Base-by-base conservation (phyloP, 2,329 filamentous ascomycete genomes). In the Aureobasidium melanogenum region DNA sequence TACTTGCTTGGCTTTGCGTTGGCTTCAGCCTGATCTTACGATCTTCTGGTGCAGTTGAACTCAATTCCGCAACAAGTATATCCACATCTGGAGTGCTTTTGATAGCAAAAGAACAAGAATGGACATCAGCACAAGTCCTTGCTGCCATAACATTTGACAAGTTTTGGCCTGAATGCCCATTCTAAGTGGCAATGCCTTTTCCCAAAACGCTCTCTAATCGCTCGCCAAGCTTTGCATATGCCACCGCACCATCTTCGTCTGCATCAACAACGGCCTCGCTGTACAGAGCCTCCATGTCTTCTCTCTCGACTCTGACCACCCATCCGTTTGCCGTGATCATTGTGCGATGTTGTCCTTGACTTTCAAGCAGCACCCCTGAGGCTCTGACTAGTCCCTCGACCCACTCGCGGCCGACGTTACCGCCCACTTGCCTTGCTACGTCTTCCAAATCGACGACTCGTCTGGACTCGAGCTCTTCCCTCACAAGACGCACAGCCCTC, bases 261-360 rank as follows among this genome's bases (percentile, higher is more conserved):
- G 55, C 55, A 28, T 24, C 30, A 10, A 19, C 10, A 6, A 17
- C 32, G 41, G 70, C 72, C 46, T 72, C 68, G 22, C 62, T 65
- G 66, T 79, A 80, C 22, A 73, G 72, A 47, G 66, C 66, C 43
- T 60, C 63, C 75, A 80, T 76, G 32, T 77, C 67, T 17, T 72
- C 67, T 28, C 66, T 65, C 34, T 72, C 71, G 7, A 80, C 68
- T 51, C 67, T 70, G 0, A 78, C 74, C 28, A 76, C 66, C 76
- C 77, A 79, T 5, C 75, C 75, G 15, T 66, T 71, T 12, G 72
- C 72, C 17, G 77, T 80, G 3, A 79, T 69, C 69, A 79, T 68
- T 3, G 72, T 72, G 59, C 74, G 64, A 10, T 65, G 28, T 64
- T 68, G 38, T 15, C 67, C 68, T 9, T 63, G 69, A 34, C 66